Percentiles rank a stretch among this genome's conserved stretches.
phyloP scores from a whole-genome alignment of 352 stramenopile genomes.

The Halophytophthora polymorphica region DNA sequence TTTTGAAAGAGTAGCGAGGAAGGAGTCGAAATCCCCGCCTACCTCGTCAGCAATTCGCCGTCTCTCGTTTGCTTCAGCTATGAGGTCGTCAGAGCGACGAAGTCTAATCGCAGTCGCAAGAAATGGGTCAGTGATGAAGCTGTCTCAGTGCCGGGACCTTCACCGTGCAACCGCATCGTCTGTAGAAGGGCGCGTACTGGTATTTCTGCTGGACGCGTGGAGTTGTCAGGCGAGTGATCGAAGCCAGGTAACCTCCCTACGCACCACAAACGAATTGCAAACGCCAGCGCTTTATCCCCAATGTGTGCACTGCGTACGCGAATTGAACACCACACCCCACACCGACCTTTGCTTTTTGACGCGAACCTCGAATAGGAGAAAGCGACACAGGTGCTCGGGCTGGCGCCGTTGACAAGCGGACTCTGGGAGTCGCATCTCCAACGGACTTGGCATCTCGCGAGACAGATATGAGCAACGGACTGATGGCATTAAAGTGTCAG shows the following conservation, averaged over 20 bases:
- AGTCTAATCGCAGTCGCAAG: slow-evolving; percentile 18
- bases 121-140: no score
- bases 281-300: no score
- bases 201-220: slow-evolving; percentile 22
- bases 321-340: not conserved
- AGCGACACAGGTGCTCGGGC: slow-evolving; percentile 1
- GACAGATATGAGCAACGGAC: no score
- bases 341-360: slow-evolving; percentile 3
- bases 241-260: slow-evolving; percentile 7
- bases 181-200: slow-evolving; percentile 8
- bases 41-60: slow-evolving; percentile 28
- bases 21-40: not conserved
- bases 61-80: slow-evolving; percentile 27
- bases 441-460: no score
- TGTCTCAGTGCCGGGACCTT: no score
- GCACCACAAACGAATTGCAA: not conserved
- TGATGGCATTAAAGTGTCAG: no score
- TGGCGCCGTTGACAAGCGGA: not conserved
- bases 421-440: not conserved
- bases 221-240: not conserved
- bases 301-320: not conserved
- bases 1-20: not conserved
- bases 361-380: slow-evolving; percentile 12
- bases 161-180: no score
- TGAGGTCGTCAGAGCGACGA: slow-evolving; percentile 20